These are phyloP conservation scores for Pleurotus sapidus DNA, from an alignment of 768 basidiomycete genomes.

Conservation along the genomic window DNA sequence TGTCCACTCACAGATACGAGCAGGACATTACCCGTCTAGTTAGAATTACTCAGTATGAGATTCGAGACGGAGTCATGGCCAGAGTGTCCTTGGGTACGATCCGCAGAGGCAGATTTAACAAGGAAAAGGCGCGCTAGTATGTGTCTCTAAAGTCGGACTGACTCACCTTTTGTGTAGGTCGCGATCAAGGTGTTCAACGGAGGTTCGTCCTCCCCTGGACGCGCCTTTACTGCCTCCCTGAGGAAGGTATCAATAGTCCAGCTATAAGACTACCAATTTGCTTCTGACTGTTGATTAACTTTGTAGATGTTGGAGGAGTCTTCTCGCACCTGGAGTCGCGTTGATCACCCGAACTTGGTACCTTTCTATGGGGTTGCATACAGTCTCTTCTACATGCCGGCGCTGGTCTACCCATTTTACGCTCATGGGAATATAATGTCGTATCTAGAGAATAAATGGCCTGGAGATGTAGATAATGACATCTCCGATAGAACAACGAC, in stretches of 20 bases:
- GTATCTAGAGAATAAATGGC: slow-evolving; percentile 11
- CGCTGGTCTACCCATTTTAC: slow-evolving; percentile 21
- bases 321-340: slow-evolving; percentile 9
- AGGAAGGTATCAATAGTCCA: background rate
- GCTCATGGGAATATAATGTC: slow-evolving; percentile 19
- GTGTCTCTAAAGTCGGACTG: background rate
- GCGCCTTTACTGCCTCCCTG: background rate
- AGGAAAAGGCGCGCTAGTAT: background rate
- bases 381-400: slow-evolving; percentile 18
- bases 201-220: background rate
- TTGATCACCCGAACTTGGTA: slow-evolving; percentile 20
- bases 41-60: background rate
- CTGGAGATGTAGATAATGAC: background rate
- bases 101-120: background rate
- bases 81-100: background rate
- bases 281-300: too few relatives aligned
- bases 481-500: background rate
- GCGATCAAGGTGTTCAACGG: background rate
- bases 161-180: background rate
- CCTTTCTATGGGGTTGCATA: slow-evolving; percentile 16
- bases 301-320: background rate
- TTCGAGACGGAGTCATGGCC: background rate
- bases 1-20: background rate
- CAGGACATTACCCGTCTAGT: background rate
- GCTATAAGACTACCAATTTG: too few relatives aligned